phyloP scores from a whole-genome alignment of 768 basidiomycete genomes.

The Candolleomyces aberdarensis region DNA sequence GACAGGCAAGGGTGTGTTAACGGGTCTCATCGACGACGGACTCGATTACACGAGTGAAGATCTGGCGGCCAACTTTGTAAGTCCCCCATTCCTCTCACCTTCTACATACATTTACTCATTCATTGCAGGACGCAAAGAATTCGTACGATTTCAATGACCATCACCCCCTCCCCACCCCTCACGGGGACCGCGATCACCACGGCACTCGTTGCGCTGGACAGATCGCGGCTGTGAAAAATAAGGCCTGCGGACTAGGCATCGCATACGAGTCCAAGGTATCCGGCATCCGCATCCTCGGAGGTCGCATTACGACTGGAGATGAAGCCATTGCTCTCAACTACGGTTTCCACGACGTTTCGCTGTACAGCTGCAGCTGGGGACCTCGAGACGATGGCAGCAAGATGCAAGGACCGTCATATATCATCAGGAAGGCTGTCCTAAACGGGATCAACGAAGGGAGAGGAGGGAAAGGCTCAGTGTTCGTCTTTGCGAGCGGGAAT shows the following conservation, averaged over 20 bases:
- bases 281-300: constrained; percentile 91
- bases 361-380: constrained; percentile 97
- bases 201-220: constrained; percentile 98
- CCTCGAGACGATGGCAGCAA: constrained; percentile 90
- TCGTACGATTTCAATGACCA: constrained; percentile 98
- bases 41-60: constrained; percentile 86
- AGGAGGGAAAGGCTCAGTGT: constrained; percentile 82
- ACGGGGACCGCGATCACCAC: constrained; percentile 86
- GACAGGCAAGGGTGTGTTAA: constrained; percentile 80
- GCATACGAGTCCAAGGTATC: constrained; percentile 89
- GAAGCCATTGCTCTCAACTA: constrained; percentile 94
- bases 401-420: constrained; percentile 89
- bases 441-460: constrained; percentile 88
- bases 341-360: constrained; percentile 82
- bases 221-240: constrained; percentile 88
- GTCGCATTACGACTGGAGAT: constrained; percentile 89
- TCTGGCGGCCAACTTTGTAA: constrained; percentile 86
- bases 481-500: constrained; percentile 96
- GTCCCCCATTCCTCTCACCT: constrained; percentile 25
- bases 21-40: constrained; percentile 92
- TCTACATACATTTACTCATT: constrained; percentile 29
- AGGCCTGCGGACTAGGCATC: constrained; percentile 90
- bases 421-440: constrained; percentile 90
- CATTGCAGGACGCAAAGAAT: constrained; percentile 68
- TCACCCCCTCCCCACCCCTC: constrained; percentile 77